A percentile compares a stretch with the other conserved stretches of the same genome.
phyloP scores from a whole-genome alignment of 2,329 filamentous ascomycete genomes.

The Exophiala bonariae region DNA sequence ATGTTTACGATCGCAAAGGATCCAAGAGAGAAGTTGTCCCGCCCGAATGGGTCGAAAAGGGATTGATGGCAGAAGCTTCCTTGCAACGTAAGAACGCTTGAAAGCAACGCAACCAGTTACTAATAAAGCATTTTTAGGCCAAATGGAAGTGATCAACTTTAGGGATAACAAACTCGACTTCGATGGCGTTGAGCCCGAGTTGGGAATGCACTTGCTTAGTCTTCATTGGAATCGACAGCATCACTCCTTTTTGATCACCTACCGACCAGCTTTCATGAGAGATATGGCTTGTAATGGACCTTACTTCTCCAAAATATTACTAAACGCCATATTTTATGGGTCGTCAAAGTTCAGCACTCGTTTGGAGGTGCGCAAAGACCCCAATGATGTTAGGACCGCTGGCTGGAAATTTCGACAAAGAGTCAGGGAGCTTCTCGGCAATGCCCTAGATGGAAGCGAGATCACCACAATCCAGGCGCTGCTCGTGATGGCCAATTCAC shows the following conservation, averaged over 20 bases:
- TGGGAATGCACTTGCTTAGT: conserved; percentile 53
- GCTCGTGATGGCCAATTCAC: conserved; percentile 54
- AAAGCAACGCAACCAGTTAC: conserved; percentile 30
- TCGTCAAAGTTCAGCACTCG: conserved; percentile 49
- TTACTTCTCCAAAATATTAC: conserved; percentile 57
- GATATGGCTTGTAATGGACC: conserved; percentile 56
- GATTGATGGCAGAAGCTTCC: conserved; percentile 50
- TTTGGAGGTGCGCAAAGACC: conserved; percentile 46
- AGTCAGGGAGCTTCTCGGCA: conserved; percentile 47
- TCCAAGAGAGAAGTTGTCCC: background rate
- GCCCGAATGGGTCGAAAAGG: conserved; percentile 36
- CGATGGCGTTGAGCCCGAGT: conserved; percentile 54
- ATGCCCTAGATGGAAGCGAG: conserved; percentile 52
- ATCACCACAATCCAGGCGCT: conserved; percentile 58
- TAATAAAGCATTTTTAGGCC: background rate
- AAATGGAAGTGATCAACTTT: conserved; percentile 32
- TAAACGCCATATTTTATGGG: conserved; percentile 56
- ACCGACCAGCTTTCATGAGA: conserved; percentile 55
- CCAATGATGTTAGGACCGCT: conserved; percentile 48
- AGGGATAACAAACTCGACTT: conserved; percentile 52
- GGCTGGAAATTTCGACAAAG: conserved; percentile 51
- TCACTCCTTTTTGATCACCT: conserved; percentile 49
- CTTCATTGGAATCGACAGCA: conserved; percentile 58
- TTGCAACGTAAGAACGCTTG: conserved; percentile 53
- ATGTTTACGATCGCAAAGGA: conserved; percentile 1